Conservation (phyloP, 2,329 filamentous ascomycete species). For the Arthrobotrys musiformis region DNA sequence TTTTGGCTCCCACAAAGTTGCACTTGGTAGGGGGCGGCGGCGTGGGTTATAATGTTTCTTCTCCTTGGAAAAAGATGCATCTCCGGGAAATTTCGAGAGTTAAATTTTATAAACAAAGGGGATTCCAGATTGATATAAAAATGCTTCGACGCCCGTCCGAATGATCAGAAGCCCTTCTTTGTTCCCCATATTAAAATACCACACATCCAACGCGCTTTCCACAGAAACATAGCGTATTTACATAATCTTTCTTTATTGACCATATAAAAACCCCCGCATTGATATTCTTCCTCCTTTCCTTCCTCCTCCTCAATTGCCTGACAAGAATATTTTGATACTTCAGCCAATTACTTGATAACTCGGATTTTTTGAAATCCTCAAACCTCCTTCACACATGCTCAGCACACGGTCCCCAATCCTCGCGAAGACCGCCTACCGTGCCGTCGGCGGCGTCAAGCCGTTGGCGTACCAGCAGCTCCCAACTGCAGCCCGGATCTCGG, state of each 20-base stretch:
- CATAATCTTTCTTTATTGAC: not conserved
- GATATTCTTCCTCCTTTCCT: not conserved
- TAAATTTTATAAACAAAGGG: not conserved
- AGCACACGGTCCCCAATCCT: slow-evolving; percentile 45
- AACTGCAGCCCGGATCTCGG: slow-evolving; percentile 35
- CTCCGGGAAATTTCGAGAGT: slow-evolving; percentile 1
- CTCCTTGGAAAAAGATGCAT: slow-evolving; percentile 30
- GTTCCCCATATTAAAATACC: slow-evolving; percentile 22
- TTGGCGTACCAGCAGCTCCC: slow-evolving; percentile 18
- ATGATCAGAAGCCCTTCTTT: not conserved
- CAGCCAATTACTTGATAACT: not conserved
- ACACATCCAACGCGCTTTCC: slow-evolving; percentile 15
- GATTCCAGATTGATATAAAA: slow-evolving; percentile 41
- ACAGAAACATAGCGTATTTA: slow-evolving; percentile 2
- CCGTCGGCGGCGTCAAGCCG: slow-evolving; percentile 34
- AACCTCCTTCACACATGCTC: slow-evolving; percentile 31
- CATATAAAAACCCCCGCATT: not conserved
- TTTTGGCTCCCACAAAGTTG: too few species aligned
- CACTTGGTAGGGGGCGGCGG: too few species aligned
- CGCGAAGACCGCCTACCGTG: slow-evolving; percentile 47
- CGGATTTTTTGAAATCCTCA: not conserved
- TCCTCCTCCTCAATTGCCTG: not conserved
- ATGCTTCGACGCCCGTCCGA: not conserved
- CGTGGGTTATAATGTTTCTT: not conserved
- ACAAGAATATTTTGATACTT: too few species aligned